phyloP scores from a whole-genome alignment of 768 basidiomycete genomes.

The Neoboletus subvelutipes region DNA sequence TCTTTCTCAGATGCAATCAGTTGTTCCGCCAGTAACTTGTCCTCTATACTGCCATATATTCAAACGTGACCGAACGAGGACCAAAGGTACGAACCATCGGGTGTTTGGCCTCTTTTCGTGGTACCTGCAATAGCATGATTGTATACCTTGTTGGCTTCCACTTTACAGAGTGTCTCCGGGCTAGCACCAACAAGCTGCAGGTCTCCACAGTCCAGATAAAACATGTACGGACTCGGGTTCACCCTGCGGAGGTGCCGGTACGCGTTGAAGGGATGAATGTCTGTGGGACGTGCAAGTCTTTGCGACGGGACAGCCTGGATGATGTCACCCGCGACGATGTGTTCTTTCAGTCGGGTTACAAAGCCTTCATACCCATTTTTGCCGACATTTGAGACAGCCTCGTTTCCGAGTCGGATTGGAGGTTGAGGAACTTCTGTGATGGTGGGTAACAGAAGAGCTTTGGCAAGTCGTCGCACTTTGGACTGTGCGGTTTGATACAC shows the following conservation, averaged over 20 bases:
- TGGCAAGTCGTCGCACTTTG: constrained; percentile 81
- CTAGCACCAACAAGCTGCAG: constrained; percentile 96
- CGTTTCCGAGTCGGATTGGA: constrained; percentile 59
- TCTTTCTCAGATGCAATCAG: constrained; percentile 90
- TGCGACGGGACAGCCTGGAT: constrained; percentile 99
- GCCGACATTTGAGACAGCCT: constrained; percentile 87
- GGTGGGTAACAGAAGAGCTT: constrained; percentile 49
- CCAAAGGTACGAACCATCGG: constrained; percentile 61
- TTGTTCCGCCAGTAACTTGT: constrained; percentile 69
- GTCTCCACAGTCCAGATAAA: constrained; percentile 92
- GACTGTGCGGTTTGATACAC: constrained; percentile 87
- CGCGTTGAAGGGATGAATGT: constrained; percentile 94
- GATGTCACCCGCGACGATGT: constrained; percentile 95
- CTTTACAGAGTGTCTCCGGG: constrained; percentile 96
- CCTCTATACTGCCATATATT: constrained; percentile 61
- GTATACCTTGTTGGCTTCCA: constrained; percentile 86
- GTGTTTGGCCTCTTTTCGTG: constrained; percentile 78
- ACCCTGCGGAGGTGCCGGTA: constrained; percentile 91
- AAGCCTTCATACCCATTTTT: constrained; percentile 89
- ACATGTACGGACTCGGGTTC: constrained; percentile 99
- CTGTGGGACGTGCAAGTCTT: constrained; percentile 78
- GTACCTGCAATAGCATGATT: constrained; percentile 99
- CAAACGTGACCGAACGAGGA: constrained; percentile 1
- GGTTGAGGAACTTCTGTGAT: constrained; percentile 70
- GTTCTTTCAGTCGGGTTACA: constrained; percentile 89